These are phyloP conservation scores for Rhynchosporium agropyri DNA, from an alignment of 2,329 filamentous ascomycete species.

Conservation along the genomic window DNA sequence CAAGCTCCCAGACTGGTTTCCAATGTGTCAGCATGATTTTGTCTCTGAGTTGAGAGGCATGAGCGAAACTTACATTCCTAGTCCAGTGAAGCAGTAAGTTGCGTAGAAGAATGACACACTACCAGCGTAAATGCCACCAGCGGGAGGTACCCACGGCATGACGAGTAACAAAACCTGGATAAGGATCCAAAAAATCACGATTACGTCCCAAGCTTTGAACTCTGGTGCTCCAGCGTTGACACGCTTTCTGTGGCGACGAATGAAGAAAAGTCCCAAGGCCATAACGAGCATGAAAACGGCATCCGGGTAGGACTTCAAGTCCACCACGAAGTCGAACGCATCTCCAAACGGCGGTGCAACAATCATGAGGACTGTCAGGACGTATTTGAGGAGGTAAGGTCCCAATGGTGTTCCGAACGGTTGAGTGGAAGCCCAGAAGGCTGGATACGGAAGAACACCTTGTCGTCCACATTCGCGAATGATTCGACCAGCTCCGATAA, in stretches of 20 bases:
- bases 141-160: slow-evolving; percentile 73
- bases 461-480: slow-evolving; percentile 61
- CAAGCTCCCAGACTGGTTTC: slow-evolving; percentile 52
- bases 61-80: slow-evolving; percentile 60
- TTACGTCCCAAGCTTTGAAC: slow-evolving; percentile 61
- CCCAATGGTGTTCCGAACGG: slow-evolving; percentile 66
- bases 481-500: slow-evolving; percentile 57
- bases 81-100: slow-evolving; percentile 67
- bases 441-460: slow-evolving; percentile 61
- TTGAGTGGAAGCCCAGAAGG: slow-evolving; percentile 63
- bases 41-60: slow-evolving; percentile 3
- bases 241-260: slow-evolving; percentile 56
- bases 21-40: neutral
- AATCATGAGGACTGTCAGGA: slow-evolving; percentile 61
- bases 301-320: slow-evolving; percentile 60
- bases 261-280: slow-evolving; percentile 58
- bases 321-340: slow-evolving; percentile 65
- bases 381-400: slow-evolving; percentile 60
- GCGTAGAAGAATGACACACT: slow-evolving; percentile 76
- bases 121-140: slow-evolving; percentile 58
- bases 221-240: slow-evolving; percentile 51
- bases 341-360: slow-evolving; percentile 62
- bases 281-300: slow-evolving; percentile 61
- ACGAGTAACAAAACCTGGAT: slow-evolving; percentile 64
- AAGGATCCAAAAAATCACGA: slow-evolving; percentile 61